These are phyloP conservation scores for Penicillium sp. DNA, from an alignment of 2,329 filamentous ascomycete species.

Conservation along the genomic window DNA sequence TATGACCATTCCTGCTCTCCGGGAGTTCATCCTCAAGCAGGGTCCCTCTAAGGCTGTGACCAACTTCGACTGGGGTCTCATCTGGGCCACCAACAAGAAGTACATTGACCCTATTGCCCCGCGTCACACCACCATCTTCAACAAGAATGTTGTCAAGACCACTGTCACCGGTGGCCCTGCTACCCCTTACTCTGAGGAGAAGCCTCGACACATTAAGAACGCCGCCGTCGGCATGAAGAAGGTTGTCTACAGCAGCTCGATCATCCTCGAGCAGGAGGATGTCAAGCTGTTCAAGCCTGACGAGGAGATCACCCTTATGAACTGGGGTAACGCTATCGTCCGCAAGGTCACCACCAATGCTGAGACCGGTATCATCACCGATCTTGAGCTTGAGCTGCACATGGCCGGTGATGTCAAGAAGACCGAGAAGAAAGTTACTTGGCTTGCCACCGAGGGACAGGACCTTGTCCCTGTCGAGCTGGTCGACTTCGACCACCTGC, in stretches of 20 bases:
- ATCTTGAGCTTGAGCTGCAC: constrained; percentile 80
- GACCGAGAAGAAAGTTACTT: constrained; percentile 95
- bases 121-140: constrained; percentile 70
- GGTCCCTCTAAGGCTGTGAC: constrained; percentile 51
- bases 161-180: constrained; percentile 65
- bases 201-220: constrained; percentile 89
- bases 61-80: constrained; percentile 51
- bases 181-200: constrained; percentile 66
- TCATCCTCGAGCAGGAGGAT: constrained; percentile 85
- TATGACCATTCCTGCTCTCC: constrained; percentile 50
- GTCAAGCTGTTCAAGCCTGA: constrained; percentile 75
- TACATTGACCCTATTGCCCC: constrained; percentile 75
- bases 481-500: constrained; percentile 91
- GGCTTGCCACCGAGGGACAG: constrained; percentile 76
- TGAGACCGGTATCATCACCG: constrained; percentile 60
- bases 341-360: constrained; percentile 49
- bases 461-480: constrained; percentile 78
- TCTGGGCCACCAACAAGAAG: constrained; percentile 69
- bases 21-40: constrained; percentile 54
- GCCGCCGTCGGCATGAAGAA: constrained; percentile 79
- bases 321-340: constrained; percentile 71
- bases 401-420: constrained; percentile 90
- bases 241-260: constrained; percentile 71
- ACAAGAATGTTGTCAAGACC: constrained; percentile 70
- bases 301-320: constrained; percentile 95